Base-by-base conservation (phyloP, 768 basidiomycete species). In the Termitomyces sp. region DNA sequence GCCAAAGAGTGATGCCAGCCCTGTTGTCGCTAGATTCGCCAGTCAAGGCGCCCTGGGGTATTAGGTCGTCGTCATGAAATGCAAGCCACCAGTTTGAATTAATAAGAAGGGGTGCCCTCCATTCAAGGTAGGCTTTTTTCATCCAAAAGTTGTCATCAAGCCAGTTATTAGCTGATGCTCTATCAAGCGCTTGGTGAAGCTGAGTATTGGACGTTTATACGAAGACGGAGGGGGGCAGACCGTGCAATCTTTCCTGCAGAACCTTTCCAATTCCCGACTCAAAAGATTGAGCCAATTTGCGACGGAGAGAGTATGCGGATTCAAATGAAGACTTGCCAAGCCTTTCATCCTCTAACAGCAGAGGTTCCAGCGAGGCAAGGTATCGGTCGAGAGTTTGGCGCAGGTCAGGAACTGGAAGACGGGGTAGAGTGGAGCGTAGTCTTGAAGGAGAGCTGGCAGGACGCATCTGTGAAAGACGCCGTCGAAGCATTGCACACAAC, bases 51-150 rank as follows among this genome's bases (percentile, higher is more conserved):
- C 68, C 70, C 7, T 68, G 71, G 8, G 88, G 93, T 45, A 91
- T 79, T 20, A 67, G 75, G 2, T 79, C 67, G 71, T 97, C 94
- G 61, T 95, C 86, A 45, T 80, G 76, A 69, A 95, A 90, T 2
- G 92, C 78, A 24, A 97, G 76, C 95, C 95, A 98, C 95, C 95
- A 98, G 68, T 97, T 98, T 3, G 94, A 95, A 70, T 98, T 89
- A 63, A 98, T 74, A 57, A 91, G 77, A 12, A 98, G 75, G 0
- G 95, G 94, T 0, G 84, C 83, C 34, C 95, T 82, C 86, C 88
- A 93, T 72, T 91, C 88, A 51, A 90, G 85, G 70, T 98, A 98
- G 1, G 92, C 86, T 65, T 89, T 88, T 65, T 88, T 85, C 58
- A 85, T 74, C 96, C 95, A 98, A 64, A 96, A 87, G 57, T 91